Conservation (phyloP, 1,284 basidiomycete species). For the Boletus sp. region DNA sequence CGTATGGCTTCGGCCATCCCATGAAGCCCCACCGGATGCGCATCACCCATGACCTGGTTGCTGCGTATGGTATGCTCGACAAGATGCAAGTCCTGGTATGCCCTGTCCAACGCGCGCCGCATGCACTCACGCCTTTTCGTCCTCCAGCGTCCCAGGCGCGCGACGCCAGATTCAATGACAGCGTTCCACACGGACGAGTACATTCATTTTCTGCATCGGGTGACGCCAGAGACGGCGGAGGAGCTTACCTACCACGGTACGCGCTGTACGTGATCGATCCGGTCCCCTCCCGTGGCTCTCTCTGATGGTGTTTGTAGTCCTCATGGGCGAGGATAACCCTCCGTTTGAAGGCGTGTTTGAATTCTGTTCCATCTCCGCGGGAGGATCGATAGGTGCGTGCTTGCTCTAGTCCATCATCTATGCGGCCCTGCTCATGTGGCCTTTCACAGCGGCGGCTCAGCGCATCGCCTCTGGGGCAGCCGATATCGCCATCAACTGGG, state of each 20-base stretch:
- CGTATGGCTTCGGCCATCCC: constrained; percentile 87
- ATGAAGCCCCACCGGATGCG: constrained; percentile 97
- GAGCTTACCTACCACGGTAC: constrained; percentile 84
- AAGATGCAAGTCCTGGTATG: constrained; percentile 89
- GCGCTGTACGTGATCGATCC: constrained; percentile 64
- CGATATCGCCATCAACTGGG: constrained; percentile 98
- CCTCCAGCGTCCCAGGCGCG: constrained; percentile 77
- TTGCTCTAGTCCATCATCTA: background rate
- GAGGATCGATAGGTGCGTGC: constrained; percentile 81
- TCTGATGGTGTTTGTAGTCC: constrained; percentile 52
- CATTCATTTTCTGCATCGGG: constrained; percentile 86
- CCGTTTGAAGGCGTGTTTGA: constrained; percentile 97
- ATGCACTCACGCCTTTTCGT: constrained; percentile 1
- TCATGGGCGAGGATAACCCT: constrained; percentile 95
- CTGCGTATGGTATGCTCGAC: constrained; percentile 87
- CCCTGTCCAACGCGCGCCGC: background rate
- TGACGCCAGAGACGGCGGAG: constrained; percentile 87
- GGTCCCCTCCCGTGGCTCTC: background rate
- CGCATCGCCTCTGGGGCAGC: constrained; percentile 80
- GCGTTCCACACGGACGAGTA: constrained; percentile 99
- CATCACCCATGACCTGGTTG: constrained; percentile 91
- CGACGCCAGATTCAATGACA: constrained; percentile 84
- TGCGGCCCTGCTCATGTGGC: background rate
- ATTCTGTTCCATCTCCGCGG: constrained; percentile 96
- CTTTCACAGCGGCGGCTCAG: constrained; percentile 76